Conservation (phyloP, 768 basidiomycete genomes). For the Auricularia cornea region DNA sequence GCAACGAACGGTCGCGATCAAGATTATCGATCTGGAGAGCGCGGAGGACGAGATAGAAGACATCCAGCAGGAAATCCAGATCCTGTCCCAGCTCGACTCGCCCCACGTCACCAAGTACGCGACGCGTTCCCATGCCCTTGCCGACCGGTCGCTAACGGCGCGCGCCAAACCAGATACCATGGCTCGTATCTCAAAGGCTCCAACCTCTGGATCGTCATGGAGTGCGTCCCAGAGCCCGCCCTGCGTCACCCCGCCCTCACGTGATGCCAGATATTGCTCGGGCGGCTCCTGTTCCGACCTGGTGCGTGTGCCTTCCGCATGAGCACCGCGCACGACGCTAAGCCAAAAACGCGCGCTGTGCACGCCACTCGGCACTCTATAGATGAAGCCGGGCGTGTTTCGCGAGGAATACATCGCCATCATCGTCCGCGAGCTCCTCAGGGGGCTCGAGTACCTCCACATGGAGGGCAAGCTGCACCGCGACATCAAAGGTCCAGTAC, state of each 20-base stretch:
- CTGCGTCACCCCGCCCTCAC: not conserved
- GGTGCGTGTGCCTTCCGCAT: constrained; percentile 37
- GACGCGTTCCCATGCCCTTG: constrained; percentile 13
- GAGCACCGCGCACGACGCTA: not conserved
- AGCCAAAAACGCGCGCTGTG: not conserved
- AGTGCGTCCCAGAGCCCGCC: constrained; percentile 39
- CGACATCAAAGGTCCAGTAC: constrained; percentile 86
- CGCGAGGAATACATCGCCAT: constrained; percentile 99
- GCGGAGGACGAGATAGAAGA: constrained; percentile 99
- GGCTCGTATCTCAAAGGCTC: constrained; percentile 94
- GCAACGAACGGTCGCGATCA: constrained; percentile 96
- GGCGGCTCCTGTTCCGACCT: constrained; percentile 97
- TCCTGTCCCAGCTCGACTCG: constrained; percentile 92
- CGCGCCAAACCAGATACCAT: constrained; percentile 60
- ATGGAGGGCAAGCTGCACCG: constrained; percentile 94
- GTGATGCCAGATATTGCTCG: constrained; percentile 71
- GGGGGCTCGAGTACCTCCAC: constrained; percentile 92
- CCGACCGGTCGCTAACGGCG: constrained; percentile 8
- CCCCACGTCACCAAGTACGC: constrained; percentile 91
- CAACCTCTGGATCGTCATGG: constrained; percentile 98
- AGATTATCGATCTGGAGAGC: constrained; percentile 98
- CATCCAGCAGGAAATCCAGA: constrained; percentile 98
- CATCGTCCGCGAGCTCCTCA: constrained; percentile 83
- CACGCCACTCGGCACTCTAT: constrained; percentile 5
- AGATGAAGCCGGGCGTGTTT: constrained; percentile 99